Conservation (phyloP, 371 early-diverging fungal species). For the Mucor velutinosus region DNA sequence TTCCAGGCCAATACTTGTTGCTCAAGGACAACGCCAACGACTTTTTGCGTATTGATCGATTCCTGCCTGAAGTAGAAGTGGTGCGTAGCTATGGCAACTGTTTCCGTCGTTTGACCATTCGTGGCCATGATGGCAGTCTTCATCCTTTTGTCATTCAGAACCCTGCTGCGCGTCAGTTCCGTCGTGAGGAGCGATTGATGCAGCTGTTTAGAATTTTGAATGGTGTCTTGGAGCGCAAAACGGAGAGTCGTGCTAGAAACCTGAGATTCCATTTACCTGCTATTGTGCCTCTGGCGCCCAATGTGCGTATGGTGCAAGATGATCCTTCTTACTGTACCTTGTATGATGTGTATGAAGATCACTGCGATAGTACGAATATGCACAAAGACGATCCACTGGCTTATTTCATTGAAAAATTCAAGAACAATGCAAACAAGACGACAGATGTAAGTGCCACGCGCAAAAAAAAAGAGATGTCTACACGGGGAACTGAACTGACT, state of each 20-base stretch:
- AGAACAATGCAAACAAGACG: constrained; percentile 46
- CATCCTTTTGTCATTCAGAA: constrained; percentile 93
- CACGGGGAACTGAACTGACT: not conserved
- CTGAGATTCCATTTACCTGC: constrained; percentile 88
- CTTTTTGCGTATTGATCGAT: constrained; percentile 93
- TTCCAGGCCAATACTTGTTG: constrained; percentile 95
- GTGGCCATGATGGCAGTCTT: constrained; percentile 88
- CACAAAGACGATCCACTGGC: constrained; percentile 83
- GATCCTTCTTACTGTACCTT: constrained; percentile 83
- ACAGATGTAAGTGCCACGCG: constrained; percentile 33
- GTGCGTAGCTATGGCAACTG: constrained; percentile 76
- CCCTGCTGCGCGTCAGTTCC: constrained; percentile 81
- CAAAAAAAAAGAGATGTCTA: not conserved
- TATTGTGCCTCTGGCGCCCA: constrained; percentile 90
- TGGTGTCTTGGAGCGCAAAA: constrained; percentile 74
- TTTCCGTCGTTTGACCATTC: constrained; percentile 79
- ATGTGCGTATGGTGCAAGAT: constrained; percentile 90
- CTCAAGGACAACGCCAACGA: constrained; percentile 85
- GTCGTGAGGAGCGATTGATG: constrained; percentile 92
- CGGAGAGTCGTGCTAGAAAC: constrained; percentile 78
- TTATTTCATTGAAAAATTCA: constrained; percentile 68
- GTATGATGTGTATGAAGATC: constrained; percentile 86
- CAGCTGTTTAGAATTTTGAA: constrained; percentile 93
- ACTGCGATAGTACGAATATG: constrained; percentile 67
- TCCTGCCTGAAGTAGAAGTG: constrained; percentile 85